These are phyloP conservation scores for Suillus subluteus DNA, from an alignment of 768 basidiomycete species.

Conservation along the genomic window DNA sequence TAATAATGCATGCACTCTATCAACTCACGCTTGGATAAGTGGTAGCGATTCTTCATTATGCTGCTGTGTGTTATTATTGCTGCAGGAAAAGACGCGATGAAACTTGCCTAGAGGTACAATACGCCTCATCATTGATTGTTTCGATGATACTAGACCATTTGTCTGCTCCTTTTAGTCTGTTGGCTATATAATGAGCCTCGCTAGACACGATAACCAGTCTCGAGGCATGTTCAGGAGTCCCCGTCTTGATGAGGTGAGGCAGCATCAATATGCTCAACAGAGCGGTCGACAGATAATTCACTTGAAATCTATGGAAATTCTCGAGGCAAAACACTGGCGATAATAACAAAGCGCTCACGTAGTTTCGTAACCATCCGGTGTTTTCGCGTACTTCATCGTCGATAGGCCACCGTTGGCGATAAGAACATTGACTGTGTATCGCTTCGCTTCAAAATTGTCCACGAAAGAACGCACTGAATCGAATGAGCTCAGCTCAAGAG, in stretches of 20 bases:
- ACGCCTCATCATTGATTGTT: constrained; percentile 29
- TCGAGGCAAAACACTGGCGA: neutral
- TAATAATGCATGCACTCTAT: neutral
- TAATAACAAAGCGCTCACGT: constrained; percentile 28
- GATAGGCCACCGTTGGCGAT: constrained; percentile 36
- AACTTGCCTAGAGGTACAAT: constrained; percentile 32
- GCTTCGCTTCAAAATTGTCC: constrained; percentile 30
- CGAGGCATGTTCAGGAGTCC: constrained; percentile 24
- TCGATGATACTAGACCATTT: constrained; percentile 31
- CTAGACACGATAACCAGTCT: constrained; percentile 38
- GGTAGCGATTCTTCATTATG: constrained; percentile 29
- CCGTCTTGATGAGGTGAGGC: constrained; percentile 37
- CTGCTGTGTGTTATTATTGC: constrained; percentile 14
- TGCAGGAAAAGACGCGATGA: constrained; percentile 5
- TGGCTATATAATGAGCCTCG: constrained; percentile 25
- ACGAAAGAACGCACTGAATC: constrained; percentile 37
- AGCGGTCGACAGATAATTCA: constrained; percentile 40
- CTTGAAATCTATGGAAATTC: constrained; percentile 32
- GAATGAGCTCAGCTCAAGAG: constrained; percentile 38
- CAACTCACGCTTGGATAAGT: constrained; percentile 29
- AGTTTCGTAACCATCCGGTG: constrained; percentile 41
- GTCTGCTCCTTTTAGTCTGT: constrained; percentile 13
- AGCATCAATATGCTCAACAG: constrained; percentile 40
- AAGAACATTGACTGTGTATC: constrained; percentile 30
- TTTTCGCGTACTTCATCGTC: constrained; percentile 24